phyloP scores from a whole-genome alignment of 228 moss, liverwort and hornwort species.

The Sphagnum fallax region DNA sequence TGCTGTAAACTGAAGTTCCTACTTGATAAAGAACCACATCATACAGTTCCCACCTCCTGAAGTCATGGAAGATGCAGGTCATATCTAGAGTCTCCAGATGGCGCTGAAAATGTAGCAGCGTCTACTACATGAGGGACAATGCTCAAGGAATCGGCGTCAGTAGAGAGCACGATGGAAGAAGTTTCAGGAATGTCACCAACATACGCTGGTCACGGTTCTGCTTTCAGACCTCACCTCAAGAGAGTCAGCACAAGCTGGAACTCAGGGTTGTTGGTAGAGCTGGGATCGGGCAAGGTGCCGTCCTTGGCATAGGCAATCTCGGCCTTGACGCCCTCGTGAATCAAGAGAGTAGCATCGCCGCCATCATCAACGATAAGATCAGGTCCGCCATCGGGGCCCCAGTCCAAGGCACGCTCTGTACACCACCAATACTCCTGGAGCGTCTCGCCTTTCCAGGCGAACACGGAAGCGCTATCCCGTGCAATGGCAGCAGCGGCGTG shows the following conservation, averaged over 20 bases:
- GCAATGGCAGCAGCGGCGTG: constrained; percentile 90
- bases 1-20: no score
- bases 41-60: no score
- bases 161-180: no score
- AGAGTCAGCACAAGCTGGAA: constrained; percentile 83
- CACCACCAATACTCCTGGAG: constrained; percentile 99
- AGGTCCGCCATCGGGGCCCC: constrained; percentile 82
- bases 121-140: no score
- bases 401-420: constrained; percentile 85
- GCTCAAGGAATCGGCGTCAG: no score
- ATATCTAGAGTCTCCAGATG: no score
- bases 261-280: constrained; percentile 77
- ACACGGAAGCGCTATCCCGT: constrained; percentile 85
- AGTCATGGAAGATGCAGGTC: no score
- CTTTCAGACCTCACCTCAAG: constrained; percentile 19
- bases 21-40: no score
- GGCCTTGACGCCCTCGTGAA: constrained; percentile 96
- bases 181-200: no score
- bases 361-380: constrained; percentile 98
- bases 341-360: constrained; percentile 84
- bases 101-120: no score
- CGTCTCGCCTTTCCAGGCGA: constrained; percentile 99
- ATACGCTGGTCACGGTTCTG: no score
- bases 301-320: constrained; percentile 82
- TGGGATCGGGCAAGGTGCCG: constrained; percentile 63